Evolutionary conservation across 1,139 yeast genomes (phyloP).

Genomic region (Lodderomyces oxycetoniae): DNA sequence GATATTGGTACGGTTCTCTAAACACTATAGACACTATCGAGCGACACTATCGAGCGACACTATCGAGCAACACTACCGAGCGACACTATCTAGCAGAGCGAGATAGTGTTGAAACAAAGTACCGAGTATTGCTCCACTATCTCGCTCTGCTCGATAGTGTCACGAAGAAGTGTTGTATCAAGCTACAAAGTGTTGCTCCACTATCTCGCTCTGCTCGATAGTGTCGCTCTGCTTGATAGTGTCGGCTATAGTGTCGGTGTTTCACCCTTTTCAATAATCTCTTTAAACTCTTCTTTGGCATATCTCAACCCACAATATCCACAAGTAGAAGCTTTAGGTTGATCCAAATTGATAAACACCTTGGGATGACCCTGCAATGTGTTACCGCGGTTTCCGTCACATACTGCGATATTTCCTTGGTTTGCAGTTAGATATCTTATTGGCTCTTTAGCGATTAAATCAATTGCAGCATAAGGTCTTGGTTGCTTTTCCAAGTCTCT

Average conservation of each 20-base stretch:
- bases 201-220: no score
- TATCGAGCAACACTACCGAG: no score
- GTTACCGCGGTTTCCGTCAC: constrained; percentile 73
- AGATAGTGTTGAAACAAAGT: no score
- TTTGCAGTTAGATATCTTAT: constrained; percentile 52
- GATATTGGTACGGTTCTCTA: not conserved
- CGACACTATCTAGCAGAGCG: no score
- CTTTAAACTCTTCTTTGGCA: constrained; percentile 48
- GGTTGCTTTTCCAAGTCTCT: constrained; percentile 68
- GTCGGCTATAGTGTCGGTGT: no score
- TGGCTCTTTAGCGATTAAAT: constrained; percentile 72
- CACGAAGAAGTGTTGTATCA: no score
- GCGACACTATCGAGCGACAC: no score
- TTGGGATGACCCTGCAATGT: constrained; percentile 82
- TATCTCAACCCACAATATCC: constrained; percentile 75
- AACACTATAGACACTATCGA: no score
- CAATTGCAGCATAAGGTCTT: constrained; percentile 79
- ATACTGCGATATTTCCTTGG: constrained; percentile 62
- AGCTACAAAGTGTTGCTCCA: no score
- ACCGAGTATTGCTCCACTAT: no score
- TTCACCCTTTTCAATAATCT: constrained; percentile 30
- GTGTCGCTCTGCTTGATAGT: no score
- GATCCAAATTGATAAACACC: constrained; percentile 75
- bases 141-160: no score
- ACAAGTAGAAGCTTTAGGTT: constrained; percentile 66